Evolutionary conservation across 2,329 filamentous ascomycete genomes (phyloP), one percentile per base, ranked within the genome.

Genomic region (Stagonosporopsis rhizophila): DNA sequence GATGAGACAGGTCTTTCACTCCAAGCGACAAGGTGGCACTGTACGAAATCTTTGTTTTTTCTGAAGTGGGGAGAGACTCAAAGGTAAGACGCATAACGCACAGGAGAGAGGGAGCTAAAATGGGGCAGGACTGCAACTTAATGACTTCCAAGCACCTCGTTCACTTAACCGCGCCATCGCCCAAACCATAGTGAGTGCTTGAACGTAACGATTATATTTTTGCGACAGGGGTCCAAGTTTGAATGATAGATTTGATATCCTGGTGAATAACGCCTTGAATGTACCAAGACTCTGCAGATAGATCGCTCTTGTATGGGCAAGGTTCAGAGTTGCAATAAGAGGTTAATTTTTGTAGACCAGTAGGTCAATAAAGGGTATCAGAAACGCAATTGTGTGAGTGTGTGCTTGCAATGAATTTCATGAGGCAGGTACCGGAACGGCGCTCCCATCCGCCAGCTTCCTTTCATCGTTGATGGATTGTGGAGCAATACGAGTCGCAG

Each of bases 341-440:
- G 35, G 8, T 44, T 39, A 23, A 47, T 52, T 63, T 68, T 61
- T 40, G 44, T 17, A 44, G 59, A 62, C 64, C 41, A 7, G 22
- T 17, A 9, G 46, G 60, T 57, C 61, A 65, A 66, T 67, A 68
- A 28, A 59, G 68, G 68, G 68, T 69, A 71, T 71, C 62, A 62
- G 62, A 61, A 46, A 34, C 27, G 38, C 32, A 30, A 58, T 28
- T 28, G 32, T 25, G 34, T 22, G 9, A 1, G 7, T 4, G 19
- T 27, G 6, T 17, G 11, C 22, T 12, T 7, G 3, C 14, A 34
- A 30, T 20, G 17, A n/a, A 25, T 19, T 6, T 12, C 27, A 59
- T 25, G n/a, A 52, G 51, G 30, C 53, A 28, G 52, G 22, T 15
- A 48, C 53, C 4, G 53, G 47, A 14, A 52, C 15, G 7, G 61